Percentiles rank a stretch among this genome's conserved stretches.
phyloP scores from a whole-genome alignment of 2,329 filamentous ascomycete genomes.

The Trichoderma atrobrunneum region DNA sequence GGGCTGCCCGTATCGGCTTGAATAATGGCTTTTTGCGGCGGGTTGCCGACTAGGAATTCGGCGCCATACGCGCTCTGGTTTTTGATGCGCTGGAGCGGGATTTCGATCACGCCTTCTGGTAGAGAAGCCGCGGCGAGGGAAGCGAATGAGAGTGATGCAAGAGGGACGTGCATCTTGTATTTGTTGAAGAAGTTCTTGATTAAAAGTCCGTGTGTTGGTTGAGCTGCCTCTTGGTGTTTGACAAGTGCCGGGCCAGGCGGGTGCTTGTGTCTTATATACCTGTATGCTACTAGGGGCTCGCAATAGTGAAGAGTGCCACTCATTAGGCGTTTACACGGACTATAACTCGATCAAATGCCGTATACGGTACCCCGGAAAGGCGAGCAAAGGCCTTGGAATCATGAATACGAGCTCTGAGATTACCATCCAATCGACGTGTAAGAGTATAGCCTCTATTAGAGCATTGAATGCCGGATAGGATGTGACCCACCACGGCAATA shows the following conservation, averaged over 20 bases:
- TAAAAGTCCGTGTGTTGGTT: background rate
- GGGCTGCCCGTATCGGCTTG: constrained; percentile 21
- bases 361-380: background rate
- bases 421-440: background rate
- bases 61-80: constrained; percentile 21
- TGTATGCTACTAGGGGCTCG: background rate
- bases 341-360: background rate
- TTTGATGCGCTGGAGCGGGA: constrained; percentile 20
- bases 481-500: background rate
- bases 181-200: no score
- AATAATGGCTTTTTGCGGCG: constrained; percentile 16
- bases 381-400: background rate
- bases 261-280: background rate
- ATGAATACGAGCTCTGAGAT: background rate
- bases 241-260: background rate
- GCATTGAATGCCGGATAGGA: background rate
- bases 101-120: constrained; percentile 14
- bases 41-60: constrained; percentile 19
- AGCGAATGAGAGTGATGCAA: background rate
- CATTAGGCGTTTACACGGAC: background rate
- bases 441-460: background rate
- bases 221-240: background rate
- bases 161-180: background rate
- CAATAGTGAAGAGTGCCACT: background rate
- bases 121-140: constrained; percentile 2